Base-by-base conservation (phyloP, 2,329 filamentous ascomycete genomes). In the Didymosphaeria variabile region DNA sequence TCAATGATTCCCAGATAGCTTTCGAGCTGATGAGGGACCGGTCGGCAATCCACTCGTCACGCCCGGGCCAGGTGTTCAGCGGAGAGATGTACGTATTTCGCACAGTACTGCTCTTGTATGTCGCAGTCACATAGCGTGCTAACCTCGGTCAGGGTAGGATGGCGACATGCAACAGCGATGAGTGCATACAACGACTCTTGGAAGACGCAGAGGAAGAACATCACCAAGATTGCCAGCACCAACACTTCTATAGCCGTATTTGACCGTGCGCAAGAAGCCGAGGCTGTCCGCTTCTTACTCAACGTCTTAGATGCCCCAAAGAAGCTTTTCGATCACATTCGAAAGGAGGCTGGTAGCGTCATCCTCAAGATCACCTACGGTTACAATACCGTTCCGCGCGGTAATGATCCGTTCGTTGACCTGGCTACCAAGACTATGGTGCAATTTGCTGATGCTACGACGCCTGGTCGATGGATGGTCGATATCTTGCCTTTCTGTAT, bases 401-500 rank as follows among this genome's bases (percentile, higher is more conserved):
- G 68, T 3, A 59, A 59, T 10, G 84, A 86, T 61, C 79, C 79
- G 6, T 69, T 85, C 0, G 77, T 84, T 15, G 73, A 82, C 53
- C 59, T 84, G 32, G 79, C 78, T 0, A 77, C 77, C 3, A 61
- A 76, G n/a, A 74, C 79, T 0, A 75, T 85, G 67, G 67, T 71
- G 0, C 65, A 82, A 4, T 81, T 85, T 55, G 70, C 76, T 2
- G 66, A 77, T 13, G 78, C 80, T 3, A 72, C 69, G 17, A 71
- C 79, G 4, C 81, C 83, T 0, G 81, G 82, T 6, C 75, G 69
- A 9, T 85, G 79, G 78, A 61, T 79, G 2, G 83, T 85, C 3
- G 83, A 85, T 58, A 67, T 82, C 3, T 65, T 85, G 9, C 83
- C 83, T 1, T 78, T 77, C 45, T 29, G 45, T 47, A 47, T 47